These are phyloP conservation scores for Penicillium freii DNA, from an alignment of 2,329 filamentous ascomycete species.

Conservation along the genomic window DNA sequence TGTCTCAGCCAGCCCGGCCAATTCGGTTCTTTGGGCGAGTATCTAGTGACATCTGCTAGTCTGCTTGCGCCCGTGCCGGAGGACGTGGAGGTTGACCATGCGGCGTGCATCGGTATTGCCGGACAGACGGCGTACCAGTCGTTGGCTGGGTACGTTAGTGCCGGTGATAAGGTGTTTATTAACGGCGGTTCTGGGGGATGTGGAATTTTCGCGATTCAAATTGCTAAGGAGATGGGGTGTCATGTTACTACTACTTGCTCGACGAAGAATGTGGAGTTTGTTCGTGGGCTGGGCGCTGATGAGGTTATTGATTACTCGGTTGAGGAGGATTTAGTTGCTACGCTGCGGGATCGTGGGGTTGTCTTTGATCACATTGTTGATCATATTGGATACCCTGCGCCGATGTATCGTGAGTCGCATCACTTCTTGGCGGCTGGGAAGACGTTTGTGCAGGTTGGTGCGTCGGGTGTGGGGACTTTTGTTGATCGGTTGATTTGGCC, in stretches of 20 bases:
- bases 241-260: constrained; percentile 60
- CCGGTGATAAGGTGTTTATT: constrained; percentile 58
- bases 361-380: constrained; percentile 57
- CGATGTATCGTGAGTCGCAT: constrained; percentile 54
- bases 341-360: constrained; percentile 47
- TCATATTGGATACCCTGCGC: constrained; percentile 48
- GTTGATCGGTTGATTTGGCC: constrained; percentile 45
- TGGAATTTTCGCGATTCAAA: constrained; percentile 59
- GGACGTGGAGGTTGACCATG: constrained; percentile 42
- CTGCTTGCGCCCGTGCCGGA: constrained; percentile 43
- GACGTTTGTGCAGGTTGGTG: constrained; percentile 54
- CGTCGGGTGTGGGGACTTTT: constrained; percentile 30
- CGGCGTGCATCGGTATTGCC: constrained; percentile 42
- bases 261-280: constrained; percentile 54
- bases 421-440: constrained; percentile 51
- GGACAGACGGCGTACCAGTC: constrained; percentile 48
- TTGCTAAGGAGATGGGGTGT: constrained; percentile 59
- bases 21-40: constrained; percentile 48
- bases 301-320: constrained; percentile 59
- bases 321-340: constrained; percentile 45
- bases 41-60: constrained; percentile 35
- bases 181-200: constrained; percentile 63
- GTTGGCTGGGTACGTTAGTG: constrained; percentile 45
- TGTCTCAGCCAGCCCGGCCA: constrained; percentile 26
- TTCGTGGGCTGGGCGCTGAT: constrained; percentile 58